A percentile compares a stretch with the other conserved stretches of the same genome.
phyloP scores from a whole-genome alignment of 192 early-diverging fungal species.

The Ambispora gerdemannii region DNA sequence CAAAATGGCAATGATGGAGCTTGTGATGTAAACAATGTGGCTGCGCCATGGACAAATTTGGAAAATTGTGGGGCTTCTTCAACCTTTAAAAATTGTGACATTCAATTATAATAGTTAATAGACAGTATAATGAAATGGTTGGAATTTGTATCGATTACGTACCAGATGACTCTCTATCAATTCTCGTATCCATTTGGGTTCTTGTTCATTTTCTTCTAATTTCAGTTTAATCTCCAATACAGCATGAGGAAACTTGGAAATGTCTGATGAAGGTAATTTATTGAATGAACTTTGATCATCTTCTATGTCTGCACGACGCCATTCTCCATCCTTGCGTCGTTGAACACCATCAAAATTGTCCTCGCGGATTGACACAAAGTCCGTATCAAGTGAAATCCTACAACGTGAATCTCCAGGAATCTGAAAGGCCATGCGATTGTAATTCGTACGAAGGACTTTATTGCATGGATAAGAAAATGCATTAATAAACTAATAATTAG shows the following conservation, averaged over 20 bases:
- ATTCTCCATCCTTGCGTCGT: constrained; percentile 75
- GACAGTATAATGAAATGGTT: too few species aligned
- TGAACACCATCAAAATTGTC: constrained; percentile 71
- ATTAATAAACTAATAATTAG: too few species aligned
- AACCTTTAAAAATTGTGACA: constrained; percentile 43
- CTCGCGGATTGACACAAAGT: constrained; percentile 94
- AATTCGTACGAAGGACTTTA: constrained; percentile 80
- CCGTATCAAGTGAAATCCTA: constrained; percentile 92
- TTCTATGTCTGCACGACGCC: constrained; percentile 84
- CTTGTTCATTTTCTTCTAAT: constrained; percentile 58
- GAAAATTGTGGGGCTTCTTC: constrained; percentile 81
- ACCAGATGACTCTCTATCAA: constrained; percentile 66
- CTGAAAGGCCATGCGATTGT: constrained; percentile 98
- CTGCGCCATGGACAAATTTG: constrained; percentile 85
- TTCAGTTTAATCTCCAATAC: constrained; percentile 87
- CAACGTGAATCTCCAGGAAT: constrained; percentile 91
- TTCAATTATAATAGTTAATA: too few species aligned
- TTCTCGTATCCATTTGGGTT: constrained; percentile 76
- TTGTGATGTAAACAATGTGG: constrained; percentile 61
- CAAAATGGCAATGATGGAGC: constrained; percentile 65
- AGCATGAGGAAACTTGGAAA: constrained; percentile 90
- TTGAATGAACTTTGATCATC: constrained; percentile 75
- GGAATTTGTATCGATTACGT: too few species aligned
- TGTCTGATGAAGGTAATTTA: constrained; percentile 68
- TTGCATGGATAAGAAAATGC: neutral